A percentile compares a stretch with the other conserved stretches of the same genome.
These are phyloP conservation scores for Jackrogersella minutella DNA, from an alignment of 495 filamentous ascomycete genomes.

Conservation along the genomic window DNA sequence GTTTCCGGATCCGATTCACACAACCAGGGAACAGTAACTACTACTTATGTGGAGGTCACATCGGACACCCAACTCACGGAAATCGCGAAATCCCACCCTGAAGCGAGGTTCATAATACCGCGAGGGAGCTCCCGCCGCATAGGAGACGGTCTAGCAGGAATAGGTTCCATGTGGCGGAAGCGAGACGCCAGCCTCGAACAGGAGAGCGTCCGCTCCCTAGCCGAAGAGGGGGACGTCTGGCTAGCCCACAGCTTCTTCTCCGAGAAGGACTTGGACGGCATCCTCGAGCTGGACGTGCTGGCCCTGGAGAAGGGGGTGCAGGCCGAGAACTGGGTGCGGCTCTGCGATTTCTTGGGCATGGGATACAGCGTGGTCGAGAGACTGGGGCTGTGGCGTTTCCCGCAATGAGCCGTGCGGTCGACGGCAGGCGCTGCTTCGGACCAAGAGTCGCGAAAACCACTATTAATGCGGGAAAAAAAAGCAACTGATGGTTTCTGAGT, in stretches of 20 bases:
- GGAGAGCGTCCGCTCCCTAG: not conserved
- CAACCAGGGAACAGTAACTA: not conserved
- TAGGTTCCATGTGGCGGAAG: not conserved
- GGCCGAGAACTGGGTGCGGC: slow-evolving; percentile 45
- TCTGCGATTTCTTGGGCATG: slow-evolving; percentile 45
- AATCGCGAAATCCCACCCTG: slow-evolving; percentile 25
- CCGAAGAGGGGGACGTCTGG: not conserved
- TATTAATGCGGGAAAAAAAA: no score
- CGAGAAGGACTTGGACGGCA: not conserved
- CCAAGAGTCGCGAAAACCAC: not conserved
- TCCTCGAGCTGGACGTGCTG: slow-evolving; percentile 41
- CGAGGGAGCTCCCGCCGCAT: not conserved
- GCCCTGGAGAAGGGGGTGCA: slow-evolving; percentile 26
- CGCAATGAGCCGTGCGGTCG: slow-evolving; percentile 14
- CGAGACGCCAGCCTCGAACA: not conserved
- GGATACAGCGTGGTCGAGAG: slow-evolving; percentile 46
- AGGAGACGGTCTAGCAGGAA: not conserved
- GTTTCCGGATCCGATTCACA: not conserved
- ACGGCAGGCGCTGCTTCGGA: no score
- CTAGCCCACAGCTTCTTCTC: slow-evolving; percentile 11
- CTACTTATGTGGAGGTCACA: slow-evolving; percentile 36
- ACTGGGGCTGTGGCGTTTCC: slow-evolving; percentile 42
- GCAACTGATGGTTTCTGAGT: no score
- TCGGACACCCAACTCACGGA: slow-evolving; percentile 25
- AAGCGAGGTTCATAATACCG: slow-evolving; percentile 40